phyloP scores from a whole-genome alignment of 305 asterid genomes.

The Fraxinus latifolia region DNA sequence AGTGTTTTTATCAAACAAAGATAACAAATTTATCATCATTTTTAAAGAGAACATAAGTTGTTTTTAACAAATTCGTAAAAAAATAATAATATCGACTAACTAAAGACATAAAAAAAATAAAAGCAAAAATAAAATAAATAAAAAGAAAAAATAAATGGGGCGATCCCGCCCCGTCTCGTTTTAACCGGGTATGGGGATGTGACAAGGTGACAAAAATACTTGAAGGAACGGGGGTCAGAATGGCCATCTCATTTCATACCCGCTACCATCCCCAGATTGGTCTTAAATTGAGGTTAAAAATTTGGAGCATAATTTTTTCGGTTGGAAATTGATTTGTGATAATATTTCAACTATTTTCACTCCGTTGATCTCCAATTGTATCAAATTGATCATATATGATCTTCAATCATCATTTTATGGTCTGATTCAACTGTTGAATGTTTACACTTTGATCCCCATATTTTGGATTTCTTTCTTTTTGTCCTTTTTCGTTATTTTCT shows the following conservation, averaged over 20 bases:
- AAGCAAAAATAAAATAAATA: too few species aligned
- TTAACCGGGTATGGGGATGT: not conserved
- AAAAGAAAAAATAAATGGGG: not conserved
- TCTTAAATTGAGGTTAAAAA: not conserved
- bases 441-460: too few species aligned
- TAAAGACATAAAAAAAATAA: too few species aligned
- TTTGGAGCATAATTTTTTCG: not conserved
- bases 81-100: too few species aligned
- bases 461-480: too few species aligned
- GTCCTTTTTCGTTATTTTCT: not conserved
- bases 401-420: not conserved
- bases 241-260: not conserved
- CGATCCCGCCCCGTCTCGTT: not conserved
- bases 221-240: not conserved
- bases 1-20: too few species aligned
- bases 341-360: not conserved
- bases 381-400: not conserved
- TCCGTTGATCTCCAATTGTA: not conserved
- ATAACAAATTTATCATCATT: not conserved
- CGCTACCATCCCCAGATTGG: conserved; percentile 35
- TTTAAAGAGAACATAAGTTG: not conserved
- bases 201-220: not conserved
- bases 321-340: not conserved
- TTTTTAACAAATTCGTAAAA: too few species aligned
- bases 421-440: not conserved